phyloP scores from a whole-genome alignment of 768 basidiomycete species.

The Lactarius trivialis region DNA sequence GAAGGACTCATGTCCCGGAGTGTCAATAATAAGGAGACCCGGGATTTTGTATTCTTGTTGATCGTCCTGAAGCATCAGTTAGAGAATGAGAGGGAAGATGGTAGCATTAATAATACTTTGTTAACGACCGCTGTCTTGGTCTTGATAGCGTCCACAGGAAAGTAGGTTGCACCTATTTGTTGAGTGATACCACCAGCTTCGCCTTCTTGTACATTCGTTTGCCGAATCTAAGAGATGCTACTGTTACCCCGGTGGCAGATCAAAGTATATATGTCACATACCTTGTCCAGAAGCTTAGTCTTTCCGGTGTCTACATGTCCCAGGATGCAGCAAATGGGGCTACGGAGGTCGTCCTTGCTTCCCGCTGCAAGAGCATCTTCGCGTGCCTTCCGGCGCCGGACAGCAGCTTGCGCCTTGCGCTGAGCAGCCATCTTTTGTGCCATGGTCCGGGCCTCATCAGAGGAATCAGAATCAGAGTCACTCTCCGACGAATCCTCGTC shows the following conservation, averaged over 20 bases:
- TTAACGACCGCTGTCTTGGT: conserved; percentile 93
- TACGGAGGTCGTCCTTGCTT: conserved; percentile 84
- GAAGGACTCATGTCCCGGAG: conserved; percentile 99
- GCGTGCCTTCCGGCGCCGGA: conserved; percentile 68
- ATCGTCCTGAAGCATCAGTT: conserved; percentile 46
- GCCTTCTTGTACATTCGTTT: conserved; percentile 99
- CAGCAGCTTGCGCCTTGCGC: conserved; percentile 80
- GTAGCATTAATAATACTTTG: conserved; percentile 42
- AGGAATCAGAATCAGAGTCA: conserved; percentile 40
- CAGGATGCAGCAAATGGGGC: conserved; percentile 97
- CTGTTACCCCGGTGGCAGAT: neutral
- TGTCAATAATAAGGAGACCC: conserved; percentile 93
- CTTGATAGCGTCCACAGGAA: conserved; percentile 92
- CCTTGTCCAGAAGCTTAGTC: conserved; percentile 96
- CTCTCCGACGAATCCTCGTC: conserved; percentile 30
- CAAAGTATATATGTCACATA: conserved; percentile 29
- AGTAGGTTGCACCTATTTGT: conserved; percentile 99
- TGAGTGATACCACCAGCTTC: conserved; percentile 99
- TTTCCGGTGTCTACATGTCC: conserved; percentile 99
- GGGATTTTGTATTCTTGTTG: conserved; percentile 92
- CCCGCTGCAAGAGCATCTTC: conserved; percentile 81
- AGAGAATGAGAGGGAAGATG: neutral
- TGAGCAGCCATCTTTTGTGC: conserved; percentile 62
- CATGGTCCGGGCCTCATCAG: conserved; percentile 61
- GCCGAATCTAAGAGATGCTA: conserved; percentile 67